These are phyloP conservation scores for Claviceps paspali DNA, from an alignment of 2,329 filamentous ascomycete species.

Conservation along the genomic window DNA sequence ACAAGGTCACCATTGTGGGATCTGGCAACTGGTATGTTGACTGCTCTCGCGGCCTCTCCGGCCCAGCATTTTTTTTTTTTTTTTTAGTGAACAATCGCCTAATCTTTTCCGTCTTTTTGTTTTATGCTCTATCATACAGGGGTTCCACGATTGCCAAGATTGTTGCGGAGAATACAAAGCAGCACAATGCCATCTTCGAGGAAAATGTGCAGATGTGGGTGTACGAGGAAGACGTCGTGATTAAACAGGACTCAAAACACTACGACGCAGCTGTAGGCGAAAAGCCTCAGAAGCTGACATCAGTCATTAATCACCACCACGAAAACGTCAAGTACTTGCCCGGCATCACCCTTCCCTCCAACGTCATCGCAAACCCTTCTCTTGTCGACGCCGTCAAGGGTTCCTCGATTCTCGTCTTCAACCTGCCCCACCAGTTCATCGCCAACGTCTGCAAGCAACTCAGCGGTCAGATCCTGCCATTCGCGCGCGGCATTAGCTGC, in stretches of 20 bases:
- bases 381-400: conserved; percentile 65
- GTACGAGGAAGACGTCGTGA: conserved; percentile 75
- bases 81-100: neutral
- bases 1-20: conserved; percentile 87
- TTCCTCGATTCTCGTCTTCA: conserved; percentile 87
- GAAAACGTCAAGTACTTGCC: conserved; percentile 98
- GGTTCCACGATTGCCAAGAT: conserved; percentile 97
- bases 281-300: conserved; percentile 71
- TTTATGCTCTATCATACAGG: conserved; percentile 38
- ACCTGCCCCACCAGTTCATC: conserved; percentile 94
- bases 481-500: conserved; percentile 84
- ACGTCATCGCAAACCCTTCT: conserved; percentile 73
- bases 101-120: neutral
- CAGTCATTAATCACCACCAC: conserved; percentile 79
- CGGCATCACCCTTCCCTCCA: conserved; percentile 66
- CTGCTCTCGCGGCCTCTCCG: too few species aligned
- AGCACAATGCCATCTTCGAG: conserved; percentile 69
- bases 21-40: conserved; percentile 78
- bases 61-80: neutral
- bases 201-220: conserved; percentile 97
- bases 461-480: conserved; percentile 78
- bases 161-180: conserved; percentile 77
- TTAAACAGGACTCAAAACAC: conserved; percentile 57
- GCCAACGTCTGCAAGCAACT: conserved; percentile 70
- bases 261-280: conserved; percentile 50